Conservation (phyloP, 208 protist species). For the Crithidia bombi region DNA sequence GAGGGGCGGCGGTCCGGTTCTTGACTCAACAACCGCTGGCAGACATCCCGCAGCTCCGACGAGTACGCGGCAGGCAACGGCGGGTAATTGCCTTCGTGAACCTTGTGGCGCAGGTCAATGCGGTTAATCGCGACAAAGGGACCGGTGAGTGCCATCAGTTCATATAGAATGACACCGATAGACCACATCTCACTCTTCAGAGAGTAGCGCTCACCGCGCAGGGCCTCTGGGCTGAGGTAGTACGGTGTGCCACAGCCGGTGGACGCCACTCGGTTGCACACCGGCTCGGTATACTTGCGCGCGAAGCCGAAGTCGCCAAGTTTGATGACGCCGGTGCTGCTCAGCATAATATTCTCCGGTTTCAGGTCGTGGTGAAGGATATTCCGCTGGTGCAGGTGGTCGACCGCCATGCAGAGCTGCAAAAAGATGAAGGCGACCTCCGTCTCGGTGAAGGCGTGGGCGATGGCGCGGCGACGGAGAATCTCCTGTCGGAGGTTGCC, state of each 20-base stretch:
- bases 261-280: constrained; percentile 38
- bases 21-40: constrained; percentile 20
- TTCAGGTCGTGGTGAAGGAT: constrained; percentile 94
- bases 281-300: constrained; percentile 44
- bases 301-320: constrained; percentile 83
- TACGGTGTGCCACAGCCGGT: constrained; percentile 83
- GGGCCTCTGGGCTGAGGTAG: constrained; percentile 91
- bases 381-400: constrained; percentile 73
- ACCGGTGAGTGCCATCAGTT: constrained; percentile 68
- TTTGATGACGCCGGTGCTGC: constrained; percentile 69
- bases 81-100: constrained; percentile 11
- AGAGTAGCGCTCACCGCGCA: constrained; percentile 83
- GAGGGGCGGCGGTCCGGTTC: constrained; percentile 19
- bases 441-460: constrained; percentile 46
- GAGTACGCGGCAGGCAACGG: constrained; percentile 11
- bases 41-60: constrained; percentile 21
- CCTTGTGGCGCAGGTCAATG: constrained; percentile 13
- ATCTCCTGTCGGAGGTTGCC: constrained; percentile 73
- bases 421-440: constrained; percentile 64
- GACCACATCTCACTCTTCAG: constrained; percentile 91
- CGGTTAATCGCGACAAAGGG: constrained; percentile 61
- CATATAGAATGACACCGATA: constrained; percentile 78
- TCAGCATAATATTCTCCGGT: constrained; percentile 90
- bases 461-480: constrained; percentile 33
- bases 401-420: constrained; percentile 69